Base-by-base conservation (phyloP, 306 rosid genomes). In the Comarum palustre region DNA sequence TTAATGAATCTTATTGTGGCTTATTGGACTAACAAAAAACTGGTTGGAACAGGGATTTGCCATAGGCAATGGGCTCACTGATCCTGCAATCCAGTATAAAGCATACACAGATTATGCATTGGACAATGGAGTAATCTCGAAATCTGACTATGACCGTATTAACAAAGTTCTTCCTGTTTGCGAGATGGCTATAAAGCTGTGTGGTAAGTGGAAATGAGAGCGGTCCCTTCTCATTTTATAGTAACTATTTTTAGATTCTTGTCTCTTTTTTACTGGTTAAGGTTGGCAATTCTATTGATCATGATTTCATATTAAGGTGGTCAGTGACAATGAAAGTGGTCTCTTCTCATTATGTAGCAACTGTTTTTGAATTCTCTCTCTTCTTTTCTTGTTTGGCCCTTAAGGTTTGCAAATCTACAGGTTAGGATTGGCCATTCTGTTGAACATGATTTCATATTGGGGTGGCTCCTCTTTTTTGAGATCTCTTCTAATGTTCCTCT, bases 61-160 rank as follows among this genome's bases (percentile, higher is more conserved):
- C 80, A 94, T 94, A 36, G 99, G 99, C 34, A 91, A 94, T 76
- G 99, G 99, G 75, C 97, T 94, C 59, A 94, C 99, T 14, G 96
- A 94, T 81, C 99, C 99, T 64, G 97, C 81, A 41, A 82, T 91
- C 80, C 99, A 94, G 85, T 94, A 94, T 51, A 88, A 83, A 79
- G 96, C 99, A 47, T 94, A 94, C 78, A 57, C 96, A 61, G 97
- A 94, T 73, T 94, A 66, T 88, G 99, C 99, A 58, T 83, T 94
- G 82, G 91, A 89, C 75, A 88, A 82, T 86, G 89, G 91, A 66
- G 32, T 94, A 78, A 91, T 94, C 81, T n/a, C 83, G 45, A 82
- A 90, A 75, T 48, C 90, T 62, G 88, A 84, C 36, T 68, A 90
- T 86, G 78, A 81, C 11, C 92, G 69, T 54, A 87, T 95, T 67